phyloP scores from a whole-genome alignment of 2,329 filamentous ascomycete genomes.

The Thielaviopsis populi region DNA sequence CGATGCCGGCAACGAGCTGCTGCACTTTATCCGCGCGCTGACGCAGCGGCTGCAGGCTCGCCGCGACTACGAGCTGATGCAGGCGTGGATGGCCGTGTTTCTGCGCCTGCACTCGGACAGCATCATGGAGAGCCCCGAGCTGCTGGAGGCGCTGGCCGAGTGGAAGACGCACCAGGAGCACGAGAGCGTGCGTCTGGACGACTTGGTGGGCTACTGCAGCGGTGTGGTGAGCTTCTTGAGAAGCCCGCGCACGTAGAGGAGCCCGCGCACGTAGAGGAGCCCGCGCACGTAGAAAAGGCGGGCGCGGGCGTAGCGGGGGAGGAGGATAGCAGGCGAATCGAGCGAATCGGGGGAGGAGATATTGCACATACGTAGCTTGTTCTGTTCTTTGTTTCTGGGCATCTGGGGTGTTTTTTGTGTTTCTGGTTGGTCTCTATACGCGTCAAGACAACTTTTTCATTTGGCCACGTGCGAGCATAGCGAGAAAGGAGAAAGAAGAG shows the following conservation, averaged over 20 bases:
- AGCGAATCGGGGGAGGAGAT: neutral
- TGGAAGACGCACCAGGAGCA: conserved; percentile 61
- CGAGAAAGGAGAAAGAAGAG: too few species aligned
- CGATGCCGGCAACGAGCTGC: conserved; percentile 50
- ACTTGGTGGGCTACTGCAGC: conserved; percentile 71
- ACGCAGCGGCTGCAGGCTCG: conserved; percentile 52
- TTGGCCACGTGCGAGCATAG: too few species aligned
- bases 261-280: conserved; percentile 41
- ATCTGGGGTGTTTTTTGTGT: neutral
- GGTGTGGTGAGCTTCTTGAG: conserved; percentile 75
- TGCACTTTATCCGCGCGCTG: conserved; percentile 67
- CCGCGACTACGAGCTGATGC: conserved; percentile 81
- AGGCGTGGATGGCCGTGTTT: conserved; percentile 97
- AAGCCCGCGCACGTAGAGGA: conserved; percentile 42
- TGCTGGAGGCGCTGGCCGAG: conserved; percentile 45
- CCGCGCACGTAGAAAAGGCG: conserved; percentile 42
- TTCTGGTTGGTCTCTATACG: neutral
- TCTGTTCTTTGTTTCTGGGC: neutral
- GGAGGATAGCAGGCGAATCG: too few species aligned
- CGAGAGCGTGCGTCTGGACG: conserved; percentile 56
- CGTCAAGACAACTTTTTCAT: too few species aligned
- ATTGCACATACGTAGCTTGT: neutral
- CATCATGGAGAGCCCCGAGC: conserved; percentile 33
- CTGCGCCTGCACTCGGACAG: conserved; percentile 58
- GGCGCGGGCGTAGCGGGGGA: neutral